Percentiles rank a stretch among this genome's conserved stretches.
Evolutionary conservation across 2,329 filamentous ascomycete species (phyloP).

Genomic region (Thelonectria rubi): DNA sequence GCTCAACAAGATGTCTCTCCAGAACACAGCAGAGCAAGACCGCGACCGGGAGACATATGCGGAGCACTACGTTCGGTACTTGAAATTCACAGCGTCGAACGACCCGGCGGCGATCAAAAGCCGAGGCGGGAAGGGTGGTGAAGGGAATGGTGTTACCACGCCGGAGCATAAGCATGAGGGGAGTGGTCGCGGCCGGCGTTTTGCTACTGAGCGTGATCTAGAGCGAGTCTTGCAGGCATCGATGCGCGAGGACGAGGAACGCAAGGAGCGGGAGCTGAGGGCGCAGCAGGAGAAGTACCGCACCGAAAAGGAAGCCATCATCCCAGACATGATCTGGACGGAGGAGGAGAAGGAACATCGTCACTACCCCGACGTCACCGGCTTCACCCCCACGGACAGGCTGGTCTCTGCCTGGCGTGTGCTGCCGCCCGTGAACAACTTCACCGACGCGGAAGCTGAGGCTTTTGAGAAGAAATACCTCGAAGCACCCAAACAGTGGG

Average conservation of each 20-base stretch:
- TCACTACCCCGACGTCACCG: constrained; percentile 72
- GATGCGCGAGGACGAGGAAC: constrained; percentile 74
- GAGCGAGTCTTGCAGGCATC: constrained; percentile 78
- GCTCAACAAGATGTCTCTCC: constrained; percentile 53
- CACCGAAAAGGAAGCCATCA: constrained; percentile 78
- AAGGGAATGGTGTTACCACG: constrained; percentile 49
- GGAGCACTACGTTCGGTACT: constrained; percentile 60
- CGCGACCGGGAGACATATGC: constrained; percentile 54
- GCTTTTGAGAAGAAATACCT: constrained; percentile 79
- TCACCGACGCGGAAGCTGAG: constrained; percentile 74
- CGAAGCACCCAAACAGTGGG: constrained; percentile 84
- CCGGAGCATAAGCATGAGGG: constrained; percentile 67
- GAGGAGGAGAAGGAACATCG: constrained; percentile 66
- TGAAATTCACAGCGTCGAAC: constrained; percentile 64
- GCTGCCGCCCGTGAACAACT: constrained; percentile 77
- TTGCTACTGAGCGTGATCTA: constrained; percentile 77
- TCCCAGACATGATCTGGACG: constrained; percentile 75
- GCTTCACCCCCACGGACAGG: constrained; percentile 70
- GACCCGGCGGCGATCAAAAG: constrained; percentile 65
- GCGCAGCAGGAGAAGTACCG: constrained; percentile 75
- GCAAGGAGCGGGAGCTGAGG: constrained; percentile 71
- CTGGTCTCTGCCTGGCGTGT: constrained; percentile 77
- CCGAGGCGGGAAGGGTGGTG: constrained; percentile 57
- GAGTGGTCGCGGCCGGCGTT: constrained; percentile 63
- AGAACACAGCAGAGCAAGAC: constrained; percentile 51